Base-by-base conservation (phyloP, 306 rosid genomes). In the Acacia melanoxylon region DNA sequence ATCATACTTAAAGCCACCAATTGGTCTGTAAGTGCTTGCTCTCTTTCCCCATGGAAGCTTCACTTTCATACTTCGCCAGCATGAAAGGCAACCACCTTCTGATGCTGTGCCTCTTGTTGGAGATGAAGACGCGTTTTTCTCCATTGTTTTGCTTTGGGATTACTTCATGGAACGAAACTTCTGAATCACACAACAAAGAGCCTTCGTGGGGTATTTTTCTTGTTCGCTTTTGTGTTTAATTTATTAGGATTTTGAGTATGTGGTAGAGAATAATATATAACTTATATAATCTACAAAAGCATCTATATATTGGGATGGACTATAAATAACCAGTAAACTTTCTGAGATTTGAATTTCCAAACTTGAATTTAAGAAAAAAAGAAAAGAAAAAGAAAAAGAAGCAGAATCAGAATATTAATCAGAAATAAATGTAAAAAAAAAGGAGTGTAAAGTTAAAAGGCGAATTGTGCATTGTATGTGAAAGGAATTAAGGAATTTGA, bases 21-120 rank as follows among this genome's bases (percentile, higher is more conserved):
- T 45, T 44, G 84, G 72, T 85, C 79, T 84, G 81, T 76, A 65
- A 31, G 70, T 48, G 77, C 74, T 59, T 31, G 70, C 77, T 81
- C 25, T 58, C 19, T 78, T 87, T 12, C 48, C 56, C 91, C 90
- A 87, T 42, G 89, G 90, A 83, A 94, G 88, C 92, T 92, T 90
- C 88, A 83, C 19, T 83, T 86, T 90, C 51, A 90, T 70, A 83
- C 84, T 37, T 62, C 91, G 87, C 94, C 94, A 94, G 73, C 92
- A 88, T 17, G 97, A 94, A 81, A 84, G 40, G 27, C 35, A 48
- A 10, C 76, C 86, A 70, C 81, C 85, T 1, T 58, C 54, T 35
- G 63, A 20, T 37, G 67, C 16, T 35, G 62, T 69, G 52, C 65
- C 75, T 79, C 37, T 82, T 20, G 88, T 82, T 20, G 88, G 86